Evolutionary conservation across 139 green algal genomes (phyloP), one percentile per base, ranked within the genome.

Genomic region (Coccomyxa sp.): DNA sequence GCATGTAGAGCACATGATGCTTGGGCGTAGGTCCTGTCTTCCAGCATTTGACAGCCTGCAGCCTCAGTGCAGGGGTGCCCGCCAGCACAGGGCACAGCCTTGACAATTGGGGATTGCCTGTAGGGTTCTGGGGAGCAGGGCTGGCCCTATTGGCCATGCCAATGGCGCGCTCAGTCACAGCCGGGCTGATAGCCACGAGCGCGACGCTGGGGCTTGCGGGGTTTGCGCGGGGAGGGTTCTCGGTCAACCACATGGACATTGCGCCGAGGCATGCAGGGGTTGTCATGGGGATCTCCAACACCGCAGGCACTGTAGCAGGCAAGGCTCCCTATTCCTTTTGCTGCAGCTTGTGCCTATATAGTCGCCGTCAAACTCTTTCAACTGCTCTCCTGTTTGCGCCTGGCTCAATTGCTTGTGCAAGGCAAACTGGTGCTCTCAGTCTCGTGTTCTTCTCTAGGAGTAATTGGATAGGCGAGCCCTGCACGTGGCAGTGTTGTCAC

Each of bases 201-300:
- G n/a, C 84, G 22, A 35, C 84, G 2, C 83, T 96, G 29, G 89
- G 54, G 18, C 39, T 80, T 27, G 83, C 77, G 31, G 91, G 87
- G 35, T 88, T 99, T 34, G 89, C 93, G 0, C 79, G 95, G 18
- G 96, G 95, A n/a, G 96, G 96, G 24, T 99, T 99, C 85, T 88
- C 81, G 0, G 96, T 99, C 0, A 98, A 97, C 84, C 94, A 97
- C 87, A 97, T 98, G 93, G 96, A 99, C 87, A 98, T 99, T 18
- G 96, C 96, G 22, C 96, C 96, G 27, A 87, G 90, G 54, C 96
- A 96, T 78, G 96, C 96, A 5, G 96, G 96, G 44, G 81, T 98
- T 27, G 82, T 99, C 40, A 99, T 99, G 96, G 88, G 86, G 64
- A 82, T 91, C 64, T 87, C 79, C 70, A 96, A 96, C 82, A 94